These are phyloP conservation scores for Psilocybe azurescens DNA, from an alignment of 768 basidiomycete species.

Conservation along the genomic window DNA sequence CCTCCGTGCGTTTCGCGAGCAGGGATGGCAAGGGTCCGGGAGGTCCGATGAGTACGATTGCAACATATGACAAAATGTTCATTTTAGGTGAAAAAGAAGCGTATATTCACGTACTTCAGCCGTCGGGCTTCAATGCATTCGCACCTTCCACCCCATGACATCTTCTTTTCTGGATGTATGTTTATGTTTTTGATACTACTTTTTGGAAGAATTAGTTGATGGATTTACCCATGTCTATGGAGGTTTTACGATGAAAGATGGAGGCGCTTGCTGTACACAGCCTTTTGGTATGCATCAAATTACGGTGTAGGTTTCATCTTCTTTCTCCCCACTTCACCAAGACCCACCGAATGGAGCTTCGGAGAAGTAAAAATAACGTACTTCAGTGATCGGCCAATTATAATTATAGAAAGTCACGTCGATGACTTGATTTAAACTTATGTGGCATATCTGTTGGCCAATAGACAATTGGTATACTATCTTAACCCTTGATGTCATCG, in stretches of 20 bases:
- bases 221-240: neutral
- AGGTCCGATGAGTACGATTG: neutral
- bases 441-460: neutral
- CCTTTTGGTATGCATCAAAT: neutral
- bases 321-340: neutral
- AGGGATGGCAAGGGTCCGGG: neutral
- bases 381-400: neutral
- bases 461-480: neutral
- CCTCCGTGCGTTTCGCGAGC: neutral
- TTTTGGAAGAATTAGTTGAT: too few relatives aligned
- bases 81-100: neutral
- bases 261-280: neutral
- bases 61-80: neutral
- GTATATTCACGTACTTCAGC: neutral
- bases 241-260: neutral
- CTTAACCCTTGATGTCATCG: neutral
- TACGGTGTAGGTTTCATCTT: neutral
- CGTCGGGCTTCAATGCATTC: neutral
- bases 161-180: neutral
- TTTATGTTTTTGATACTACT: too few relatives aligned
- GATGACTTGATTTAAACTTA: neutral
- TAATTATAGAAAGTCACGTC: neutral
- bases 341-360: neutral
- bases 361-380: neutral
- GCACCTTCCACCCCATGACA: neutral